phyloP scores from a whole-genome alignment of 192 early-diverging fungal genomes.

The Gonapodya prolifera region DNA sequence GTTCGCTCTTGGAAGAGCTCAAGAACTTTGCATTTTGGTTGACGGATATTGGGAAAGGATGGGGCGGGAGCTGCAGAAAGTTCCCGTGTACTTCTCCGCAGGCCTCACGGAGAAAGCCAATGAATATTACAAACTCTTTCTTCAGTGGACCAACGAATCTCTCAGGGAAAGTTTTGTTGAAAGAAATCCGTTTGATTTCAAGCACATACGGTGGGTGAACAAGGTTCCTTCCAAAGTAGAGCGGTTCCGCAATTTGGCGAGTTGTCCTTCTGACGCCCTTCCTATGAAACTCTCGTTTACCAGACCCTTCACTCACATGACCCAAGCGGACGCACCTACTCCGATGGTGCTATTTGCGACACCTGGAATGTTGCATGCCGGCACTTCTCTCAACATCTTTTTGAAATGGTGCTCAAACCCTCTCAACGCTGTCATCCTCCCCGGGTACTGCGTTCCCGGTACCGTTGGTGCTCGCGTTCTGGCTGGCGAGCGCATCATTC shows the following conservation, averaged over 20 bases:
- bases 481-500: slow-evolving; percentile 72
- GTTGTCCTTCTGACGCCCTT: too few relatives aligned
- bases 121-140: slow-evolving; percentile 92
- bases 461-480: slow-evolving; percentile 92
- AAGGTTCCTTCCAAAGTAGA: background rate
- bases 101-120: slow-evolving; percentile 90
- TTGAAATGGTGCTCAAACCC: slow-evolving; percentile 88
- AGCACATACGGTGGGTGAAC: slow-evolving; percentile 67
- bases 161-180: slow-evolving; percentile 87
- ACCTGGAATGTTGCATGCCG: slow-evolving; percentile 96
- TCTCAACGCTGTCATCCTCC: slow-evolving; percentile 94
- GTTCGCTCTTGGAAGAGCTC: slow-evolving; percentile 95
- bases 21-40: slow-evolving; percentile 92
- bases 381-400: slow-evolving; percentile 87
- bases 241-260: background rate
- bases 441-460: slow-evolving; percentile 93
- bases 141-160: slow-evolving; percentile 97
- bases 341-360: slow-evolving; percentile 94
- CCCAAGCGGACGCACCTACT: slow-evolving; percentile 58
- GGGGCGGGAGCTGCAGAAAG: slow-evolving; percentile 41
- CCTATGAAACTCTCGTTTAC: background rate
- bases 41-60: slow-evolving; percentile 93
- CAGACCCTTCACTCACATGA: slow-evolving; percentile 18
- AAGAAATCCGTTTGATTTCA: slow-evolving; percentile 95
- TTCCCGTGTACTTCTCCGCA: slow-evolving; percentile 92